These are phyloP conservation scores for Wickerhamiella sergipiensis DNA, from an alignment of 805 yeast genomes.

Conservation along the genomic window DNA sequence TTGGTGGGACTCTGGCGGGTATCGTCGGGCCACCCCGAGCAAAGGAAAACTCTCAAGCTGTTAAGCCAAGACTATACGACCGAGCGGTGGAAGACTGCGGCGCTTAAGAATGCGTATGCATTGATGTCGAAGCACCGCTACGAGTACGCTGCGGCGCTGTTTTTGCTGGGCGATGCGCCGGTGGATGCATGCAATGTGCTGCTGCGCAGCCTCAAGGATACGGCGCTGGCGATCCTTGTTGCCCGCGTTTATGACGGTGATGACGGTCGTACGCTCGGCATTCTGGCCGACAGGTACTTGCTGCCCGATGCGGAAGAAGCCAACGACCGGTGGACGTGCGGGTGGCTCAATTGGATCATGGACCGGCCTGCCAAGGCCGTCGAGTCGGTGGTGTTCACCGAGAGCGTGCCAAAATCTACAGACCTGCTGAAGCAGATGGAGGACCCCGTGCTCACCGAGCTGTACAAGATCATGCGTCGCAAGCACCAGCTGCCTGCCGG, in stretches of 20 bases:
- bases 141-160: constrained; percentile 79
- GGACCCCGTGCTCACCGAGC: constrained; percentile 66
- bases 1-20: constrained; percentile 76
- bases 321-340: constrained; percentile 71
- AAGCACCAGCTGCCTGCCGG: constrained; percentile 36
- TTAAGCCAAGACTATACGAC: constrained; percentile 62
- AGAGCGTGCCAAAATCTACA: not conserved
- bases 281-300: constrained; percentile 5
- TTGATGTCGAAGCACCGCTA: constrained; percentile 77
- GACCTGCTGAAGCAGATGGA: constrained; percentile 28
- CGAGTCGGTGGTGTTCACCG: constrained; percentile 39
- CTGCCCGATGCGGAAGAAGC: constrained; percentile 5
- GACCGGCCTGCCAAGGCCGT: constrained; percentile 38
- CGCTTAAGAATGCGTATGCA: constrained; percentile 84
- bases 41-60: constrained; percentile 66
- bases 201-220: constrained; percentile 50
- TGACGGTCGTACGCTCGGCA: constrained; percentile 35
- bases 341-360: constrained; percentile 68
- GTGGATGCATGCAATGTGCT: constrained; percentile 69
- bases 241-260: constrained; percentile 65
- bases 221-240: constrained; percentile 64
- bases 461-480: constrained; percentile 49
- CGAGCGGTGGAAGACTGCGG: constrained; percentile 76
- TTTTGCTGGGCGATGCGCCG: constrained; percentile 60
- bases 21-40: constrained; percentile 61